phyloP scores from a whole-genome alignment of 192 early-diverging fungal genomes.

The Rhizophlyctis rosea region DNA sequence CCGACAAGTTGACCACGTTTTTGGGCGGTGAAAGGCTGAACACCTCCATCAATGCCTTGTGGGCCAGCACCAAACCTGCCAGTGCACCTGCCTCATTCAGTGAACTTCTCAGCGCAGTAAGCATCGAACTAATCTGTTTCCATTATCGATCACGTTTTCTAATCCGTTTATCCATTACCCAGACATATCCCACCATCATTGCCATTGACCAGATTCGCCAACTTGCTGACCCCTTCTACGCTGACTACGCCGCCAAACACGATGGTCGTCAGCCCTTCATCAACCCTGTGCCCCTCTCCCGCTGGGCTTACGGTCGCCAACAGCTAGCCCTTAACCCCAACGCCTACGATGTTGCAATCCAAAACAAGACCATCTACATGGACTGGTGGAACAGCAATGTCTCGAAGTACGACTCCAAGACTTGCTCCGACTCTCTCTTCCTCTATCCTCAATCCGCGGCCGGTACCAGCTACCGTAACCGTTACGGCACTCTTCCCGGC shows the following conservation, averaged over 20 bases:
- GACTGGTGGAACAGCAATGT: conserved; percentile 1
- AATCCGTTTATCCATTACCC: too few relatives aligned
- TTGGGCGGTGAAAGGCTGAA: not conserved
- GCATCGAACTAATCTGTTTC: too few relatives aligned
- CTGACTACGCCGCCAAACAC: not conserved
- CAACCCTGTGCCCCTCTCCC: not conserved
- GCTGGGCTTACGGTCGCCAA: not conserved
- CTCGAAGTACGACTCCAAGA: not conserved
- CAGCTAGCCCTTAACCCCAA: not conserved
- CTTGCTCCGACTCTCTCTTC: not conserved
- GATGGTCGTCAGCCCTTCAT: not conserved
- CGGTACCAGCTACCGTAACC: not conserved
- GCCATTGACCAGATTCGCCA: not conserved
- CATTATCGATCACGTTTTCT: too few relatives aligned
- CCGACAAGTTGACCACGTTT: not conserved
- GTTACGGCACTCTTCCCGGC: not conserved
- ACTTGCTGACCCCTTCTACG: not conserved
- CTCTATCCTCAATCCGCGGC: not conserved
- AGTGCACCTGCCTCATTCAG: not conserved
- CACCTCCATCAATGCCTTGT: not conserved
- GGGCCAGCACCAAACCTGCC: not conserved
- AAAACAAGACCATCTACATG: conserved; percentile 1
- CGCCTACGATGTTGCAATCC: not conserved
- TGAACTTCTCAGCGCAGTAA: not conserved
- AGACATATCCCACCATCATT: not conserved